A percentile compares a stretch with the other conserved stretches of the same genome.
Evolutionary conservation across 2,329 filamentous ascomycete species (phyloP).

Genomic region (Phaeosphaeria sp.): DNA sequence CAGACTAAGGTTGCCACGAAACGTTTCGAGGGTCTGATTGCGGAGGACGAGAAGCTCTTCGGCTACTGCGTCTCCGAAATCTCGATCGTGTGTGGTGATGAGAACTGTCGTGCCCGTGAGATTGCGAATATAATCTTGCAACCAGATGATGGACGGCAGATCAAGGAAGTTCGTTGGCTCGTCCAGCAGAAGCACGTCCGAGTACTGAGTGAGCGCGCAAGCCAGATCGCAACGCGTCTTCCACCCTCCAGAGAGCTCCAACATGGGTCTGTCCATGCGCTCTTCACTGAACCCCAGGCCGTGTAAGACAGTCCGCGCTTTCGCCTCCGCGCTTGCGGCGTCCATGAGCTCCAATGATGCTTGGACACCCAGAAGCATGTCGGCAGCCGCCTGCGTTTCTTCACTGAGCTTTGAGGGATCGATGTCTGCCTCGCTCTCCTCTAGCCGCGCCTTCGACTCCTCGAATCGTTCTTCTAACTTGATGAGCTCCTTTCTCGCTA

Average conservation of each 20-base stretch:
- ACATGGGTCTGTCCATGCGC: slow-evolving; percentile 65
- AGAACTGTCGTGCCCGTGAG: slow-evolving; percentile 69
- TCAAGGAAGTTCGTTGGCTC: slow-evolving; percentile 90
- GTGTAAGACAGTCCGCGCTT: slow-evolving; percentile 65
- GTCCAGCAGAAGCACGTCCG: slow-evolving; percentile 81
- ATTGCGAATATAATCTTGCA: slow-evolving; percentile 73
- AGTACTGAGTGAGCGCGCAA: slow-evolving; percentile 70
- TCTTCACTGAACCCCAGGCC: slow-evolving; percentile 75
- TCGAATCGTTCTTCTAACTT: slow-evolving; percentile 71
- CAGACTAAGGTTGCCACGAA: slow-evolving; percentile 74
- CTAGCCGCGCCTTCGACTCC: slow-evolving; percentile 58
- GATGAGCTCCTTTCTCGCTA: slow-evolving; percentile 76
- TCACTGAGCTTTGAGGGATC: slow-evolving; percentile 62
- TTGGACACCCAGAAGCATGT: slow-evolving; percentile 73
- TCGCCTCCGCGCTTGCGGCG: slow-evolving; percentile 67
- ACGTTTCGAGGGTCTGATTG: slow-evolving; percentile 74
- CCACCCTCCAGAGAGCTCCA: slow-evolving; percentile 73
- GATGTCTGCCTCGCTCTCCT: slow-evolving; percentile 64
- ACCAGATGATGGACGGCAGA: slow-evolving; percentile 82
- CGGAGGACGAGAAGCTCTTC: slow-evolving; percentile 77
- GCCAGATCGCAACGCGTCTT: slow-evolving; percentile 53
- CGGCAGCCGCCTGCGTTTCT: slow-evolving; percentile 73
- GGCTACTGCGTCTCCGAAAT: slow-evolving; percentile 78
- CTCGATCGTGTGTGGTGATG: slow-evolving; percentile 83
- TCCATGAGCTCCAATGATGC: slow-evolving; percentile 68